A percentile compares a stretch with the other conserved stretches of the same genome.
Evolutionary conservation across 2,329 filamentous ascomycete species (phyloP).

Genomic region (Epichloe sylvatica): DNA sequence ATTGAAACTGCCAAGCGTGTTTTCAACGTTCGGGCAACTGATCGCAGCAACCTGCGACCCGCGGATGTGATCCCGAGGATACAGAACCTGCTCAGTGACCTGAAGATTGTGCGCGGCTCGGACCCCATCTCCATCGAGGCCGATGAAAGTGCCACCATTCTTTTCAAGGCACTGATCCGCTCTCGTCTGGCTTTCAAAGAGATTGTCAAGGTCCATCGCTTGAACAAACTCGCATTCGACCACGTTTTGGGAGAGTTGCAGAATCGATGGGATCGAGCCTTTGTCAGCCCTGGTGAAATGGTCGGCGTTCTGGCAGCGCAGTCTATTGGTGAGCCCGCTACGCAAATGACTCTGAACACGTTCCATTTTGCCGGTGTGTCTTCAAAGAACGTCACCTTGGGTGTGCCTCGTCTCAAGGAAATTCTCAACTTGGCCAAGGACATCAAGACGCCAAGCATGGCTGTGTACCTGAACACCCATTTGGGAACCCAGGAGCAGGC

Average conservation of each 20-base stretch:
- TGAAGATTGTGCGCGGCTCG: slow-evolving; percentile 74
- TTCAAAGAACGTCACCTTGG: slow-evolving; percentile 97
- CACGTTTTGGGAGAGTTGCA: slow-evolving; percentile 86
- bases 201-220: slow-evolving; percentile 67
- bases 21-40: slow-evolving; percentile 76
- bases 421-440: slow-evolving; percentile 96
- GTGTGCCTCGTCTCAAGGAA: slow-evolving; percentile 98
- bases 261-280: slow-evolving; percentile 70
- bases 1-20: slow-evolving; percentile 81
- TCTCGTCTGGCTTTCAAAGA: slow-evolving; percentile 88
- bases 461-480: slow-evolving; percentile 61
- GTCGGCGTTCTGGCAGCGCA: slow-evolving; percentile 94
- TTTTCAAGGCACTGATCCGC: slow-evolving; percentile 85
- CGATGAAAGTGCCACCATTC: slow-evolving; percentile 71
- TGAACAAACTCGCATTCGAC: slow-evolving; percentile 85
- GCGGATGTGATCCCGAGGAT: slow-evolving; percentile 75
- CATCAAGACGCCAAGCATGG: slow-evolving; percentile 98
- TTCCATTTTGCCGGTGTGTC: slow-evolving; percentile 99
- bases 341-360: slow-evolving; percentile 98
- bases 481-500: slow-evolving; percentile 62
- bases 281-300: slow-evolving; percentile 93
- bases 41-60: slow-evolving; percentile 80
- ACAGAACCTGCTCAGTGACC: slow-evolving; percentile 55
- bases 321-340: slow-evolving; percentile 96
- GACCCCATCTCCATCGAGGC: slow-evolving; percentile 77